These are phyloP conservation scores for Hypoxylon crocopeplum DNA, from an alignment of 495 filamentous ascomycete genomes.

Conservation along the genomic window DNA sequence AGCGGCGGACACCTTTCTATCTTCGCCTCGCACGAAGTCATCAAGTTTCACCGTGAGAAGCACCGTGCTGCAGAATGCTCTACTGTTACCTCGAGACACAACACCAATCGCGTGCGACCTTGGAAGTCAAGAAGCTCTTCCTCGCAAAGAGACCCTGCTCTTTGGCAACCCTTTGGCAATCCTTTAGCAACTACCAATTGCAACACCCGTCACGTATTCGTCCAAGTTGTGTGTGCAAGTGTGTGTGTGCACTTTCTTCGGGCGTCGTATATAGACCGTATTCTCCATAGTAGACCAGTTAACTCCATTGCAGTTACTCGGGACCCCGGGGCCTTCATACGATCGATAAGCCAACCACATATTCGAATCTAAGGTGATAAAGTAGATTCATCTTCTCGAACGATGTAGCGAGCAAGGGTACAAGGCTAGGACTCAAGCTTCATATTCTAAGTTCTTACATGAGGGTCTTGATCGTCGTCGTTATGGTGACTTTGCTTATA, in stretches of 20 bases:
- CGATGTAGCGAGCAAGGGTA: conserved; percentile 25
- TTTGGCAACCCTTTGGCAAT: no score
- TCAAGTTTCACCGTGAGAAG: conserved; percentile 39
- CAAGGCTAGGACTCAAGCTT: conserved; percentile 12
- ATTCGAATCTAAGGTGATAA: conserved; percentile 21
- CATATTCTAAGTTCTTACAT: conserved; percentile 38
- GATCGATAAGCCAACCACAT: conserved; percentile 16
- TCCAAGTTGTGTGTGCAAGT: conserved; percentile 7
- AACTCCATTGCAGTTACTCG: conserved; percentile 16
- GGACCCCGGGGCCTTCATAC: conserved; percentile 23
- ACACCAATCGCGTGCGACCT: conserved; percentile 22
- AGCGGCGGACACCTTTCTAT: conserved; percentile 21
- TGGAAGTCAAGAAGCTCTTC: conserved; percentile 3
- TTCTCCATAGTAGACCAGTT: conserved; percentile 13
- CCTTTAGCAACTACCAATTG: conserved; percentile 18
- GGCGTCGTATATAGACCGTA: conserved; percentile 13
- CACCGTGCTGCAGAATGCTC: conserved; percentile 34
- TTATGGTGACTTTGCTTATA: conserved; percentile 9
- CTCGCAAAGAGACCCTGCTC: conserved; percentile 13
- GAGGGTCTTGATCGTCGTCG: conserved; percentile 24
- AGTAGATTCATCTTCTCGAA: conserved; percentile 27
- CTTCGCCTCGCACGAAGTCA: conserved; percentile 31
- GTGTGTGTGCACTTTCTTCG: conserved; percentile 11
- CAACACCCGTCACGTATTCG: conserved; percentile 18
- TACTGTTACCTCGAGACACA: conserved; percentile 21